Evolutionary conservation across 805 yeast species (phyloP), one percentile per base, ranked within the genome.

Genomic region (Saccharomyces jurei): DNA sequence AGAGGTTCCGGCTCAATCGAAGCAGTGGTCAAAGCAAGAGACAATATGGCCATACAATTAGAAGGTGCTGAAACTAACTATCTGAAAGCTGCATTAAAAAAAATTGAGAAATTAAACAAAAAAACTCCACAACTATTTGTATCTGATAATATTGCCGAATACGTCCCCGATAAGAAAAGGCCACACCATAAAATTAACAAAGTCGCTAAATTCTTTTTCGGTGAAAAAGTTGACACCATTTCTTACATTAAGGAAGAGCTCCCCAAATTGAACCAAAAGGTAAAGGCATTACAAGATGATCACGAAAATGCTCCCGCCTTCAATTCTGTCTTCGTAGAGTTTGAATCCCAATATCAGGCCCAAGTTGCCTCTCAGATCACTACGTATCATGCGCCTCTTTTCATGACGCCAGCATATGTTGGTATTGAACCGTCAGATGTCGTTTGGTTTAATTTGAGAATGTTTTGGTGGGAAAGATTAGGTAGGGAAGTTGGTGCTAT

Each of bases 391-490:
- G 77, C 74, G 49, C 89, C 94, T 0, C 68, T 86, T 58, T 77
- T 81, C 59, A 75, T 86, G 77, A 60, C 70, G 25, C 89, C 90
- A 3, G 77, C 79, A 17, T 77, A 74, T 59, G 77, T 80, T 50
- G 91, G 91, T 41, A 69, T 84, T 51, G 83, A 79, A 55, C 88
- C 91, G 1, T 69, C 63, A 0, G 85, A 86, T 63, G 72, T 87
- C 48, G 71, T 77, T 56, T 87, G 94, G 94, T 68, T 80, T 51
- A 87, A 87, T 67, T 74, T 86, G 81, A 77, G 94, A 66, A 68
- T 87, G 70, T 81, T 81, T 62, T 87, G 94, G 91, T 85, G 89
- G 86, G 95, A 87, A 69, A 72, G 83, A 62, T 66, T 84, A 21
- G 72, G 74, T 11, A 77, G 92, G 72, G 67, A 72, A 32, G 67